Base-by-base conservation (phyloP, 2,329 filamentous ascomycete species). In the Cordyceps cicadae region DNA sequence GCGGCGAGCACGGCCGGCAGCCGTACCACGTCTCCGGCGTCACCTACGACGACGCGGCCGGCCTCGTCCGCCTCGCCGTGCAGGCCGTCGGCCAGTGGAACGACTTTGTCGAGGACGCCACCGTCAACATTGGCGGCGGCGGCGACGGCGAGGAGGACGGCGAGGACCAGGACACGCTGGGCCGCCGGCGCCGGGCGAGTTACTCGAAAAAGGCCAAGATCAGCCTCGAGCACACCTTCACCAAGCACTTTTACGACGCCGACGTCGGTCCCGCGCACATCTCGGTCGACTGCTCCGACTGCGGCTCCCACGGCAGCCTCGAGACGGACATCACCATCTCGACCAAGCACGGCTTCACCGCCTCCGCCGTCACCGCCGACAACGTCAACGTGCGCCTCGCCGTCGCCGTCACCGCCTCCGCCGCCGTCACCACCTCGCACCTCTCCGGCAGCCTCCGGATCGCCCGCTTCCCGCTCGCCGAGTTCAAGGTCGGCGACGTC, bases 201-300 rank as follows among this genome's bases (percentile, higher is more conserved):
- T 58, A 59, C 55, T 49, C 50, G 19, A 58, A 62, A n/a, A 62
- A 62, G 49, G 55, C 52, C 55, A 62, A 62, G 60, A 58, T 62
- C 15, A 59, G 43, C 54, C 60, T 62, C 21, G 60, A 62, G 55
- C 60, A 51, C 55, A 26, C 26, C 54, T 62, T 59, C 24, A 62
- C 29, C 60, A 62, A 59, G 60, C 54, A 59, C 54, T 62, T 62
- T 21, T 62, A 62, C 60, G 54, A 62, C 39, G 55, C 60, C 5
- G 55, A 59, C 32, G 54, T 62, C 46, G 60, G 60, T 24, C 60
- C 60, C 24, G 60, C 60, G 12, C 60, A 62, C 37, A 50, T 62
- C n/a, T 58, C 55, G 17, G 60, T 62, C 53, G 54, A 59, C 41
- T 62, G 60, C 60, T 48, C 39, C 54, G 55, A 62, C 60, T 62